A percentile compares a stretch with the other conserved stretches of the same genome.
These are phyloP conservation scores for Tulasnella sp. DNA, from an alignment of 768 basidiomycete species.

Conservation along the genomic window DNA sequence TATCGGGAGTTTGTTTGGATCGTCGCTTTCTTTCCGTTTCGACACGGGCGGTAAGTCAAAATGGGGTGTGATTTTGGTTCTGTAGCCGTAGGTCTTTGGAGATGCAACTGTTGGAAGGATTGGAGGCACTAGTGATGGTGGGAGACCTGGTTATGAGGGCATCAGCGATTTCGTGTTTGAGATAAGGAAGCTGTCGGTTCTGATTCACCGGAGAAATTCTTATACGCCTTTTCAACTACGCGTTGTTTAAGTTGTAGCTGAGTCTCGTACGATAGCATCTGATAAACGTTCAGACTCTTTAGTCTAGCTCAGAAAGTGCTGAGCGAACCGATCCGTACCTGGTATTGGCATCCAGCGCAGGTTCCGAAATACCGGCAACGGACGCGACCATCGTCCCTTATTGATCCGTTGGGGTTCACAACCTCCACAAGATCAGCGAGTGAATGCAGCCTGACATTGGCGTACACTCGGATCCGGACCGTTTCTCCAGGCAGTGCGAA, in stretches of 20 bases:
- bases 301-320: not conserved
- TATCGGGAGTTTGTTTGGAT: constrained; percentile 45
- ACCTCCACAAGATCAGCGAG: constrained; percentile 64
- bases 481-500: constrained; percentile 77
- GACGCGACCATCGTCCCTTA: constrained; percentile 54
- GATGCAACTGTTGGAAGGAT: constrained; percentile 72
- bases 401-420: constrained; percentile 44
- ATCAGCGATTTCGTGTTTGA: not conserved
- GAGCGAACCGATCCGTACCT: constrained; percentile 35
- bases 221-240: constrained; percentile 75
- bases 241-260: constrained; percentile 82
- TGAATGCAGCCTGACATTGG: constrained; percentile 58
- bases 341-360: constrained; percentile 93
- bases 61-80: constrained; percentile 96
- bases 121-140: constrained; percentile 43
- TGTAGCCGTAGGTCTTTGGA: constrained; percentile 81
- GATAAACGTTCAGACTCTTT: constrained; percentile 6
- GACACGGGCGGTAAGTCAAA: constrained; percentile 65
- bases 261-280: constrained; percentile 80
- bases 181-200: not conserved
- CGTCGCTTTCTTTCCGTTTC: constrained; percentile 27
- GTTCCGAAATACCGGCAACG: constrained; percentile 79
- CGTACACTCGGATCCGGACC: constrained; percentile 60
- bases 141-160: constrained; percentile 35
- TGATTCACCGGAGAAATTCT: constrained; percentile 51